A percentile compares a stretch with the other conserved stretches of the same genome.
Evolutionary conservation across 371 early-diverging fungal genomes (phyloP).

Genomic region (Saksenaea oblongispora): DNA sequence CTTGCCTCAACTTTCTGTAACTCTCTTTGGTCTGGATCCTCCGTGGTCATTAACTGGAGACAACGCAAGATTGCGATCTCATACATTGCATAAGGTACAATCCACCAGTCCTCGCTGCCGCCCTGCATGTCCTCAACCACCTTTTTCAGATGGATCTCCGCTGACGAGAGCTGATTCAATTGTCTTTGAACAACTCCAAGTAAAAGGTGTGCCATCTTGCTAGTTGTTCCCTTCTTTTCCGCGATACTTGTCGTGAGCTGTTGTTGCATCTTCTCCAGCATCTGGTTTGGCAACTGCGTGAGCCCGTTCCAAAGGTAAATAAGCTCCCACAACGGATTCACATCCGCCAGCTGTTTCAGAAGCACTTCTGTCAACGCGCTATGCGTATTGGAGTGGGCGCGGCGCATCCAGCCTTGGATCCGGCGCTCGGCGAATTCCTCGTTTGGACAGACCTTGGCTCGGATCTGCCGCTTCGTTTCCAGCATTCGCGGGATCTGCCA

Average conservation of each 20-base stretch:
- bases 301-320: conserved; percentile 36
- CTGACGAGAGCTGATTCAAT: conserved; percentile 25
- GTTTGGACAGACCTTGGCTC: conserved; percentile 13
- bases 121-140: conserved; percentile 10
- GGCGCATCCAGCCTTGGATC: conserved; percentile 21
- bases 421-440: conserved; percentile 29
- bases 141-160: conserved; percentile 26
- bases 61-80: conserved; percentile 32
- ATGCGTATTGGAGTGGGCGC: neutral
- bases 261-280: neutral
- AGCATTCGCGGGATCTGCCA: conserved; percentile 22
- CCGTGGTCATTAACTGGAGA: conserved; percentile 7
- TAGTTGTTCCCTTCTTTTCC: neutral
- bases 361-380: neutral
- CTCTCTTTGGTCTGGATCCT: neutral
- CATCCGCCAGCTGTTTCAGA: conserved; percentile 4
- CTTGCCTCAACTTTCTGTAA: conserved; percentile 12
- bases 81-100: conserved; percentile 29
- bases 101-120: conserved; percentile 30
- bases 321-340: conserved; percentile 38
- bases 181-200: conserved; percentile 41
- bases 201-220: conserved; percentile 26
- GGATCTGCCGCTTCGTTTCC: conserved; percentile 10
- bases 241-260: conserved; percentile 3
- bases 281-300: neutral